Percentiles rank a stretch among this genome's conserved stretches.
Conservation (phyloP, 2,329 filamentous ascomycete species). For the Coniochaeta sp. region DNA sequence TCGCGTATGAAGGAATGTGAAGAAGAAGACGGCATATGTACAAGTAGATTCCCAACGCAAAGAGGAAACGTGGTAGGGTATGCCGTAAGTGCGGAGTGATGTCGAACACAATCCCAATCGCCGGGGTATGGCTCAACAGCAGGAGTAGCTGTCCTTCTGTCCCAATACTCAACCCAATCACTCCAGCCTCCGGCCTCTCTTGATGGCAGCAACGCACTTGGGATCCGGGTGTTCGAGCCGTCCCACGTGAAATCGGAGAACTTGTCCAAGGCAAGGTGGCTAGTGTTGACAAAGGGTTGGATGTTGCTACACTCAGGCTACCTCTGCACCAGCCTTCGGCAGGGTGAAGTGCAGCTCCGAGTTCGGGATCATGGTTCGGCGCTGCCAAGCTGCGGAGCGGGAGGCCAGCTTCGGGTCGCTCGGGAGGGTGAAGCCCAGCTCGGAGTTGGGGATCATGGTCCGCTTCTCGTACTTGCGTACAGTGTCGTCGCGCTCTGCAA, state of each 20-base stretch:
- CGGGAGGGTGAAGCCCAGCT: not conserved
- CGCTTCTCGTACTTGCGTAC: not conserved
- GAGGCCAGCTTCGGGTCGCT: not conserved
- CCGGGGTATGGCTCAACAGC: no score
- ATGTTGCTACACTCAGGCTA: conserved; percentile 40
- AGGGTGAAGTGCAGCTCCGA: not conserved
- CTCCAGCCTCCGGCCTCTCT: no score
- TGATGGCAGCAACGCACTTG: no score
- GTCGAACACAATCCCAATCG: no score
- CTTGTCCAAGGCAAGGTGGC: no score
- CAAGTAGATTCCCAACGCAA: not conserved
- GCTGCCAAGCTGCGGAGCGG: not conserved
- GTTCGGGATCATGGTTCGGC: not conserved
- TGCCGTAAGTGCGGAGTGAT: no score
- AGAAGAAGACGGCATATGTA: not conserved
- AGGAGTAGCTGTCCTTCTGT: no score
- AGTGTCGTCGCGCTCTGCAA: not conserved
- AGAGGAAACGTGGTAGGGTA: no score
- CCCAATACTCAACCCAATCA: no score
- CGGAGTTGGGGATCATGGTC: not conserved
- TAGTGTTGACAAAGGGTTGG: no score
- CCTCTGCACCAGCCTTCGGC: not conserved
- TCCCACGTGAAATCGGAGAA: no score
- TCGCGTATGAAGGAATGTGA: not conserved
- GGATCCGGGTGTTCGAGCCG: no score